Evolutionary conservation across 2,329 filamentous ascomycete species (phyloP), one percentile per base, ranked within the genome.

Genomic region (Lasiodiplodia gonubiensis): DNA sequence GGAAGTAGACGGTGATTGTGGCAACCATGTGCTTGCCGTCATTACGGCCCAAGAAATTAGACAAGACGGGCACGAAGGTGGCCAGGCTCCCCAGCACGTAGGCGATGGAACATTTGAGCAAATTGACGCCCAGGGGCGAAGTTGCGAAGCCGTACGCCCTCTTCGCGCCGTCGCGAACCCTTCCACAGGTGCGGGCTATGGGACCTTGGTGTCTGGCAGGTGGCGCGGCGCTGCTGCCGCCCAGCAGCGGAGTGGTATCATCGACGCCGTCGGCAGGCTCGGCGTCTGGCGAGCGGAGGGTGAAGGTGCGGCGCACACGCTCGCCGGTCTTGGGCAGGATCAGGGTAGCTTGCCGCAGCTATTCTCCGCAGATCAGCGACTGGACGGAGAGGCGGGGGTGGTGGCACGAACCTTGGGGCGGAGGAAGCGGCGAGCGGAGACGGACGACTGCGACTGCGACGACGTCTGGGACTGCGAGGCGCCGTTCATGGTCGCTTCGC

Each of bases 1-100:
- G 93, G 74, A 97, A 98, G 75, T 97, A 98, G 12, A 97, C 94
- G 0, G 93, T 96, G 68, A 97, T 88, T 2, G 94, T 97, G 37
- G 93, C 93, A 63, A 97, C 93, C 75, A 97, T 90, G 79, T 97
- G 94, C 76, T 97, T 97, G 61, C 93, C 93, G 79, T 97, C 94
- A 75, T 93, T 91, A 70, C 90, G 85, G 12, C 94, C 94, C 18
- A 97, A 83, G 67, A 93, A 87, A 8, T 84, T 81, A 18, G 93
- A 89, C 67, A 97, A 84, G 2, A 86, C 85, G 2, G 90, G 87
- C 70, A 92, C 89, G 73, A 97, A 95, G 0, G 94, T 97, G 42
- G 90, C 93, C 78, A 97, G 83, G 72, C 92, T 96, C 21, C 92
- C 94, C 39, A 97, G 80, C 4, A 96, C 82, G 80, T 97, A 97